Evolutionary conservation across 2,329 filamentous ascomycete species (phyloP).

Genomic region (Myrmaecium sp.): DNA sequence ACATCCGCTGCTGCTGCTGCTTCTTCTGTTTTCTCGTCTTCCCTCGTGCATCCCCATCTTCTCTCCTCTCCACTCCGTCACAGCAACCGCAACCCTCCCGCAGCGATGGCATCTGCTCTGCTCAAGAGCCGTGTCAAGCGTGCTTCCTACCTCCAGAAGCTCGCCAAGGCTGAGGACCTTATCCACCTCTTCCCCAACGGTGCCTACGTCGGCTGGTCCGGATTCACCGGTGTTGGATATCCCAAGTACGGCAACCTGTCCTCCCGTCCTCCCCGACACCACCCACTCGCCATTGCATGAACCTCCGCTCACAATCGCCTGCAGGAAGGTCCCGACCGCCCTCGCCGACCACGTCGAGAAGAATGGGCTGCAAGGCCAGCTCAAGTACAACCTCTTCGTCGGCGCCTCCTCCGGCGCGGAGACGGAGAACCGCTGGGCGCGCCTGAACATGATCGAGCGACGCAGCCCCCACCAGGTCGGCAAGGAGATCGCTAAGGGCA

Average conservation of each 20-base stretch:
- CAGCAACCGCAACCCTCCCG: too few relatives aligned
- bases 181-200: slow-evolving; percentile 69
- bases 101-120: slow-evolving; percentile 43
- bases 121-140: slow-evolving; percentile 60
- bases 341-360: slow-evolving; percentile 80
- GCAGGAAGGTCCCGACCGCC: slow-evolving; percentile 64
- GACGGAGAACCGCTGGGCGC: slow-evolving; percentile 85
- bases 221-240: slow-evolving; percentile 81
- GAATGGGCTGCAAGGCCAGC: slow-evolving; percentile 66
- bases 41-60: too few relatives aligned
- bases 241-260: slow-evolving; percentile 46
- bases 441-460: slow-evolving; percentile 76
- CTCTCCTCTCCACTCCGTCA: too few relatives aligned
- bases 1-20: too few relatives aligned
- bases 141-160: slow-evolving; percentile 63
- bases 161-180: slow-evolving; percentile 63
- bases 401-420: slow-evolving; percentile 80
- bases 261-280: not conserved
- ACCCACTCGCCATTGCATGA: not conserved
- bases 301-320: slow-evolving; percentile 4
- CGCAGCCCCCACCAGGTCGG: slow-evolving; percentile 76
- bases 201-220: slow-evolving; percentile 79
- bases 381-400: slow-evolving; percentile 77
- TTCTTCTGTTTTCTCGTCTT: too few relatives aligned
- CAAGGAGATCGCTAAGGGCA: slow-evolving; percentile 77